These are phyloP conservation scores for Gentiana dahurica DNA, from an alignment of 257 asterid genomes.

Conservation along the genomic window DNA sequence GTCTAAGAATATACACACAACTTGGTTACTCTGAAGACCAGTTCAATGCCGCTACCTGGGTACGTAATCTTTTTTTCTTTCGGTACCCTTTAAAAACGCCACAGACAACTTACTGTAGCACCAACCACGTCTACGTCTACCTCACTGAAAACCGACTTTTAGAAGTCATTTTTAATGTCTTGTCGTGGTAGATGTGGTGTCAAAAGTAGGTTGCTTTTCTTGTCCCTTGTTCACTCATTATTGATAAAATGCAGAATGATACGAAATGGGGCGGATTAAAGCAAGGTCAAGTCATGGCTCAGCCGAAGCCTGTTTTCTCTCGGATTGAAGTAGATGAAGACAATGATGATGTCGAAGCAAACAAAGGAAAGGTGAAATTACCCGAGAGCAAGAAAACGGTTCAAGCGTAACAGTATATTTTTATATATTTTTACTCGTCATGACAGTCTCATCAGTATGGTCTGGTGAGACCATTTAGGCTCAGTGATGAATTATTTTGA, in stretches of 20 bases:
- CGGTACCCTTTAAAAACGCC: too few species aligned
- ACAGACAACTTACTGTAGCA: not conserved
- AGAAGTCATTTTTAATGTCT: too few species aligned
- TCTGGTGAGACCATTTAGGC: too few species aligned
- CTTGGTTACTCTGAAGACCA: conserved; percentile 81
- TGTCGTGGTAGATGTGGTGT: too few species aligned
- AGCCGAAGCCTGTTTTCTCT: conserved; percentile 69
- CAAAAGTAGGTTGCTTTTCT: not conserved
- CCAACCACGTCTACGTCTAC: too few species aligned
- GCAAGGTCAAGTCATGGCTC: conserved; percentile 60
- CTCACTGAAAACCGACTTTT: too few species aligned
- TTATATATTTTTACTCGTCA: too few species aligned
- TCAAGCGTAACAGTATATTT: conserved; percentile 35
- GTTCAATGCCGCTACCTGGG: conserved; percentile 68
- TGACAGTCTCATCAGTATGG: too few species aligned
- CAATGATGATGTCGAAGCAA: conserved; percentile 24
- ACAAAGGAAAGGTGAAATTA: conserved; percentile 38
- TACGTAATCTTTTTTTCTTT: conserved; percentile 6
- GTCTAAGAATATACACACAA: conserved; percentile 64
- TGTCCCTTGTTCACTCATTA: conserved; percentile 1
- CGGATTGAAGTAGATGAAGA: conserved; percentile 56
- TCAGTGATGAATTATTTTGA: too few species aligned
- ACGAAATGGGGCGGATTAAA: conserved; percentile 88
- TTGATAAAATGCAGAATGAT: conserved; percentile 45
- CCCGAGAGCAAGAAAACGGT: conserved; percentile 32